Percentiles rank a stretch among this genome's conserved stretches.
Evolutionary conservation across 306 rosid species (phyloP).

Genomic region (Luffa aegyptiaca): DNA sequence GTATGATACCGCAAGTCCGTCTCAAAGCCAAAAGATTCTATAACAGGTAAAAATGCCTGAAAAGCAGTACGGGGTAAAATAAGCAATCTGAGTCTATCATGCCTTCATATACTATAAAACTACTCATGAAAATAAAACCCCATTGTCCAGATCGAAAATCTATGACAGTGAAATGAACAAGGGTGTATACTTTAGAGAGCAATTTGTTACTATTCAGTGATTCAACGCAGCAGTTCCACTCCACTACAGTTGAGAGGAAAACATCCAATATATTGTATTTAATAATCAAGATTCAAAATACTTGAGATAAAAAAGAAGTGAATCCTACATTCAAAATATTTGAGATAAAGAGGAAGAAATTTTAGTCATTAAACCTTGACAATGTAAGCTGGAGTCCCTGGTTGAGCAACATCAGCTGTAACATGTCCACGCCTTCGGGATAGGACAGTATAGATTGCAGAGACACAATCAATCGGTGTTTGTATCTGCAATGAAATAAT

Average conservation of each 20-base stretch:
- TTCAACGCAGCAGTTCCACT: background rate
- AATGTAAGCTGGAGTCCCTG: constrained; percentile 91
- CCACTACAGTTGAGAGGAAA: background rate
- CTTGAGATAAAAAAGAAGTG: background rate
- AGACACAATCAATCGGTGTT: constrained; percentile 94
- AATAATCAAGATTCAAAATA: background rate
- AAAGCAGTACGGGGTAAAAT: background rate
- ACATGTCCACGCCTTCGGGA: constrained; percentile 99
- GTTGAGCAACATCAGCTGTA: constrained; percentile 97
- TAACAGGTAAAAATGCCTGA: constrained; percentile 96
- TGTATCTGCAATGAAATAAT: constrained; percentile 58
- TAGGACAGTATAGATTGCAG: constrained; percentile 95
- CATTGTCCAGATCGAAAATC: background rate
- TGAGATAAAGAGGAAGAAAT: background rate
- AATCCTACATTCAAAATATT: no score
- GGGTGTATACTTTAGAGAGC: background rate
- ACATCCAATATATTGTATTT: background rate
- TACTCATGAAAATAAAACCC: no score
- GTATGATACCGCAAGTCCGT: constrained; percentile 96
- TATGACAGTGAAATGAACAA: background rate
- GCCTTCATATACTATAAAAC: no score
- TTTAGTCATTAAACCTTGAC: constrained; percentile 61
- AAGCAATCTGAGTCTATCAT: background rate
- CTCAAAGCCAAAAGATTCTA: constrained; percentile 95
- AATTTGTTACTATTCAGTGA: background rate